Evolutionary conservation across 1,284 basidiomycete species (phyloP).

Genomic region (Leccinum pachyderme): DNA sequence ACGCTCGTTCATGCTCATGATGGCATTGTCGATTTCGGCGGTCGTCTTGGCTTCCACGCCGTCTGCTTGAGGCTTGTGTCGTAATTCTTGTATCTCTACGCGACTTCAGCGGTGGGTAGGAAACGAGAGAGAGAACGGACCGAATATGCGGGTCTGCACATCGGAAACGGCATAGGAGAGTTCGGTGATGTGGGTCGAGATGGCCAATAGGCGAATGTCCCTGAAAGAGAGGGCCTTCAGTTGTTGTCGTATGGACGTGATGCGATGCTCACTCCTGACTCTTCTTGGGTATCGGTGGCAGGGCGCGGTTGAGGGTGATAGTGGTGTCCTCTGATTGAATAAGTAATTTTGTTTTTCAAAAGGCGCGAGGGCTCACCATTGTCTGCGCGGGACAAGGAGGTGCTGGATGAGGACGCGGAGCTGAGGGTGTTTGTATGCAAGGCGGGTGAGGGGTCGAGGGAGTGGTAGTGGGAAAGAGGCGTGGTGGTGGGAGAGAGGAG

Average conservation of each 20-base stretch:
- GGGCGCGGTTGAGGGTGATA: conserved; percentile 51
- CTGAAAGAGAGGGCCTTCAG: conserved; percentile 40
- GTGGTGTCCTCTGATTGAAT: conserved; percentile 60
- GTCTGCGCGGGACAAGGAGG: conserved; percentile 53
- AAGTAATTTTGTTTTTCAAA: conserved; percentile 23
- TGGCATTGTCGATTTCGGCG: conserved; percentile 73
- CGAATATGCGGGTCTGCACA: conserved; percentile 84
- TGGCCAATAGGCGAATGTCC: conserved; percentile 68
- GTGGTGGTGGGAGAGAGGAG: conserved; percentile 27
- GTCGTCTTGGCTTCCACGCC: conserved; percentile 52
- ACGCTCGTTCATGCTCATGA: conserved; percentile 76
- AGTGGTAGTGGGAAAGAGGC: conserved; percentile 36
- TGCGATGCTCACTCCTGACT: conserved; percentile 52
- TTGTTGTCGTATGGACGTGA: conserved; percentile 13
- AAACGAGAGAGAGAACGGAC: conserved; percentile 37
- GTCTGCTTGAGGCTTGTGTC: conserved; percentile 73
- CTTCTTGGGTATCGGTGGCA: conserved; percentile 43
- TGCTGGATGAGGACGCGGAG: conserved; percentile 48
- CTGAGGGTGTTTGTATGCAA: conserved; percentile 36
- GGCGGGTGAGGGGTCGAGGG: conserved; percentile 37
- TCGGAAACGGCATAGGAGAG: conserved; percentile 79
- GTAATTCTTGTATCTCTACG: conserved; percentile 80
- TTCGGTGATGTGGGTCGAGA: conserved; percentile 82
- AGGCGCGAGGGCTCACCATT: conserved; percentile 47
- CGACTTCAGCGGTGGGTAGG: conserved; percentile 11